These are phyloP conservation scores for Klebsormidium nitens DNA, from an alignment of 139 green algal genomes.

Conservation along the genomic window DNA sequence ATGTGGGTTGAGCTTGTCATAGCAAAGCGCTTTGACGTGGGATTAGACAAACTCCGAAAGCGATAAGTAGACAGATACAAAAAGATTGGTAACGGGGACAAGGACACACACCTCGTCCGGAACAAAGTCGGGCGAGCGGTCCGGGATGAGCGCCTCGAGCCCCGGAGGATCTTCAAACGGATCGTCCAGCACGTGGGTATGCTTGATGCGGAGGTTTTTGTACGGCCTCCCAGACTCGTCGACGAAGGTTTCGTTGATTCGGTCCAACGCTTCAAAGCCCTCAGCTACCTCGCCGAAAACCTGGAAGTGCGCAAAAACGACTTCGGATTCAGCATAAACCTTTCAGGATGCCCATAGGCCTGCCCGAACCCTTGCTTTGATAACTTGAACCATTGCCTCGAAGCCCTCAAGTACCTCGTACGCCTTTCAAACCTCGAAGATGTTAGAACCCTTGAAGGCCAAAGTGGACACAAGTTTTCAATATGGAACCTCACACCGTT, in stretches of 20 bases:
- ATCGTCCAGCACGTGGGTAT: conserved; percentile 94
- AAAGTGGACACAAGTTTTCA: too few species aligned
- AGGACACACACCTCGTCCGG: conserved; percentile 14
- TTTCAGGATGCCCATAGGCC: too few species aligned
- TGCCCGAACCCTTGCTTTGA: too few species aligned
- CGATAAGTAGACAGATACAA: not conserved
- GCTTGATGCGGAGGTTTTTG: conserved; percentile 93
- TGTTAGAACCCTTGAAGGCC: too few species aligned
- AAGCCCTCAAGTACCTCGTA: too few species aligned
- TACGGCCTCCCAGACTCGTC: conserved; percentile 73
- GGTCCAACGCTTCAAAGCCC: conserved; percentile 80
- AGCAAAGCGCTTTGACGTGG: too few species aligned
- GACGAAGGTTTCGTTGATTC: conserved; percentile 83
- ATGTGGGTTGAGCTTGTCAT: too few species aligned
- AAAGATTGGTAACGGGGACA: not conserved
- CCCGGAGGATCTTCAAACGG: conserved; percentile 80
- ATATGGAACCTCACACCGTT: too few species aligned
- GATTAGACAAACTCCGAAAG: not conserved
- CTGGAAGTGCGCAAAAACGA: conserved; percentile 24
- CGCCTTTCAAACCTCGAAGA: too few species aligned
- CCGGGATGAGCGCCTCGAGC: conserved; percentile 73
- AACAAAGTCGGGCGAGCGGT: conserved; percentile 37
- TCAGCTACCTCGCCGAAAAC: conserved; percentile 65
- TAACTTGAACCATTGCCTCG: too few species aligned
- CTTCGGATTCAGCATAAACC: too few species aligned